These are phyloP conservation scores for Arabidopsis thaliana DNA, from an alignment of 345 rosid genomes.

Conservation along the genomic window TAIR10.1 NC_003071.7:17185501-17186000, in stretches of 20 bases:
- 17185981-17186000: conserved; percentile 17
- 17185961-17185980: conserved; percentile 5
- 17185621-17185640: conserved; percentile 1
- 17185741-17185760: conserved; percentile 99
- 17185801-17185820: conserved; percentile 10
- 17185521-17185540: conserved; percentile 99
- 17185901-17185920: background rate
- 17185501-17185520: conserved; percentile 97
- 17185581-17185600: conserved; percentile 99
- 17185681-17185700: conserved; percentile 97
- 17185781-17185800: conserved; percentile 5
- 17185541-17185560: conserved; percentile 99
- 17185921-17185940: conserved; percentile 21
- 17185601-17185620: conserved; percentile 47
- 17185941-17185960: conserved; percentile 24
- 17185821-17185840: background rate
- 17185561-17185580: conserved; percentile 97
- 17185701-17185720: conserved; percentile 97
- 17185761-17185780: conserved; percentile 86
- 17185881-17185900: conserved; percentile 19
- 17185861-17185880: conserved; percentile 4
- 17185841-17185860: background rate
- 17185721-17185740: conserved; percentile 99
- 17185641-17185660: conserved; percentile 24
- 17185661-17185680: conserved; percentile 64